Evolutionary conservation across 179 eudicot genomes (phyloP), one percentile per base, ranked within the genome.

Genomic region (Heliamphora pulchella): DNA sequence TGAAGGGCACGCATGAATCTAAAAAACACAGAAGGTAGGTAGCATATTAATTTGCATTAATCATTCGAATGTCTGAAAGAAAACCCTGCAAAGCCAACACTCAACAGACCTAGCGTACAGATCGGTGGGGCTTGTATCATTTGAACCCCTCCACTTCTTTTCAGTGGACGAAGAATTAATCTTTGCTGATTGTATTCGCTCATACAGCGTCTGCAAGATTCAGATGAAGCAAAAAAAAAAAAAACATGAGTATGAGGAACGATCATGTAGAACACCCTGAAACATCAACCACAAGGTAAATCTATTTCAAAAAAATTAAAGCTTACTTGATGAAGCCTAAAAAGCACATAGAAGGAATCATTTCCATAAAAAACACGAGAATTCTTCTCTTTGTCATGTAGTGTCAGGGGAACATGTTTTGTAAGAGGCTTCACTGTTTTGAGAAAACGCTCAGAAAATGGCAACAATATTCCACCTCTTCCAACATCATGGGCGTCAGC

Each of bases 271-370:
- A 68, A 63, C 39, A 81, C 22, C 69, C 46, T 48, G 47, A 73
- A 53, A 62, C 50, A 73, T 80, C 39, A 82, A 77, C 50, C 17
- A 65, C 17, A 47, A 18, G 2, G 58, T 13, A 57, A 46, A 75
- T 14, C n/a, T 78, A 43, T 54, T 15, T 5, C 10, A 72, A 22
- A 68, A 13, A n/a, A 47, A 79, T 77, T 59, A 48, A 39, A 71
- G 53, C 90, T 82, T 88, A 94, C 99, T 71, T 87, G 98, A 87
- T 94, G 98, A 79, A 96, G 93, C 84, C 98, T 89, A 78, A 96
- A 88, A 74, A 96, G 90, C 57, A 94, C 91, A 89, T 95, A 94
- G 83, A 91, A 89, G 71, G 91, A 85, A 82, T 96, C 97, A 81
- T 87, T 94, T 79, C 96, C 98, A 82, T 93, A 93, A 75, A 96